Evolutionary conservation across 805 yeast species (phyloP).

Genomic region (Wickerhamomyces chambardii): DNA sequence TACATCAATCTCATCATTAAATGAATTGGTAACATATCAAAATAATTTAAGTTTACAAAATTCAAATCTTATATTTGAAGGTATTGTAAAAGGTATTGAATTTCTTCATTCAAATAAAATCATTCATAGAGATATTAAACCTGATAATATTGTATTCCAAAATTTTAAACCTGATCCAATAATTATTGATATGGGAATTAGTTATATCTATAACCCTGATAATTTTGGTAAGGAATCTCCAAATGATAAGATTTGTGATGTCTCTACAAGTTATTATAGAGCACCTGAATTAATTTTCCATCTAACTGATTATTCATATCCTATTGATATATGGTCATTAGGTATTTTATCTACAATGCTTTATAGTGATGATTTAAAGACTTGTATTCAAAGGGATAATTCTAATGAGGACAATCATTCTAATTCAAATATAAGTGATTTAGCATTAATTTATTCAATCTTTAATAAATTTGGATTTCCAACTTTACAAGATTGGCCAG

Average conservation of each 20-base stretch:
- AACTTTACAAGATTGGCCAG: conserved; percentile 30
- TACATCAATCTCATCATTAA: conserved; percentile 7
- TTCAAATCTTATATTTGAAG: conserved; percentile 24
- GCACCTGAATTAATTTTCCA: conserved; percentile 72
- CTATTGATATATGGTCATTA: conserved; percentile 65
- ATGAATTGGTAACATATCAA: conserved; percentile 8
- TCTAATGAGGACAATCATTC: conserved; percentile 26
- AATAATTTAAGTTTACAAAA: conserved; percentile 8
- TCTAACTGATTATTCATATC: conserved; percentile 38
- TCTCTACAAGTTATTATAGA: conserved; percentile 58
- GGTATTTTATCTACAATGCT: conserved; percentile 56
- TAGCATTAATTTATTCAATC: conserved; percentile 46
- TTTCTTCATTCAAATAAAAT: conserved; percentile 68
- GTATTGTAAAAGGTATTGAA: conserved; percentile 35
- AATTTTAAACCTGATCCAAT: conserved; percentile 20
- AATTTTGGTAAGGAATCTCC: conserved; percentile 54
- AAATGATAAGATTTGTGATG: conserved; percentile 34
- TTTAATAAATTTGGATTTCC: conserved; percentile 61
- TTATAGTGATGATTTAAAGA: conserved; percentile 27
- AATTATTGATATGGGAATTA: conserved; percentile 33
- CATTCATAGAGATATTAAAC: conserved; percentile 90
- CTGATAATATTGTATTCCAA: conserved; percentile 61
- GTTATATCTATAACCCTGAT: conserved; percentile 26
- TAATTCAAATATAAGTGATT: conserved; percentile 30
- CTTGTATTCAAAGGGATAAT: too few relatives aligned